Evolutionary conservation across 257 asterid genomes (phyloP), one percentile per base, ranked within the genome.

Genomic region (Gynochthodes officinalis): DNA sequence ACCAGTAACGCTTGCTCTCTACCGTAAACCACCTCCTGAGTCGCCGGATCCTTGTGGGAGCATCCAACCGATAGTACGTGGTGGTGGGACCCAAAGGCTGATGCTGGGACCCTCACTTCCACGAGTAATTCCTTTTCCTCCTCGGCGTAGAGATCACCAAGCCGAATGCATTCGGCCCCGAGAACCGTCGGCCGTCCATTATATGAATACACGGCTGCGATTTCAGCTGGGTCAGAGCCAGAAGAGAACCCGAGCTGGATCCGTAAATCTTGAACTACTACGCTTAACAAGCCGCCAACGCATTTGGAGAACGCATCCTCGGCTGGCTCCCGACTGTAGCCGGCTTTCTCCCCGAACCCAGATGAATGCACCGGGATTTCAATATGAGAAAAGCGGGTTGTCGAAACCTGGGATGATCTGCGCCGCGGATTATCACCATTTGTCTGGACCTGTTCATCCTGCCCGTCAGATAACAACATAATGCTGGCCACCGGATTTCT

Each of bases 261-360:
- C 4, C 85, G 79, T 67, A 91, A 68, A 67, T 94, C 97, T 35
- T 89, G 96, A 40, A 82, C 95, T 3, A 94, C 97, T 3, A 94
- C 97, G 73, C 99, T 89, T 0, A 94, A 14, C 23, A 94, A 76
- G 4, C 96, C 97, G 0, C 97, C 90, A 21, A 94, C 95, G 71
- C 97, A 94, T 83, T 86, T 91, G 7, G 96, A 83, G 70, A 91
- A 91, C 0, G 96, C 94, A 50, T 89, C 90, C 75, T 86, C 98
- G 0, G 80, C 84, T 33, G 95, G 93, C 42, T 85, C 87, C 27
- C 79, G 81, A 53, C 73, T 55, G 52, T 59, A 53, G 74, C 81
- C 81, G n/a, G 78, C 77, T 64, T 77, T 80, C 12, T 49, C 37
- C 0, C 85, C 83, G 39, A 82, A 82, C 33, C 90, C 91, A 57